phyloP scores from a whole-genome alignment of 176 grass and related monocot genomes.

The Carex kokanica region DNA sequence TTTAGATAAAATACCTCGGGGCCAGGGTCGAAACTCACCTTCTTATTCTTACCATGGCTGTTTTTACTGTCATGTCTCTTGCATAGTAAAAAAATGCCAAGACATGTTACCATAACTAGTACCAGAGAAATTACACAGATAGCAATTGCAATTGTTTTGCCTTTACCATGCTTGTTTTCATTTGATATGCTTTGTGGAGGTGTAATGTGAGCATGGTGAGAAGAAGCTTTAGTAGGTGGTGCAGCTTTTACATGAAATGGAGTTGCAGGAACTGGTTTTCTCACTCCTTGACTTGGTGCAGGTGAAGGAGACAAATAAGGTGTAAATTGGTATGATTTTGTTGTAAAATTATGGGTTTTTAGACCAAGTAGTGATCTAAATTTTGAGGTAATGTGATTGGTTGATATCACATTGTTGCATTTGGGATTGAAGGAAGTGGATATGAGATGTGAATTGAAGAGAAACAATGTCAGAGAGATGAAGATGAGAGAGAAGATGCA shows the following conservation, averaged over 20 bases:
- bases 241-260: constrained; percentile 4
- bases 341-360: constrained; percentile 15
- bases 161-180: constrained; percentile 1
- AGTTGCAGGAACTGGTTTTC: constrained; percentile 10
- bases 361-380: constrained; percentile 33
- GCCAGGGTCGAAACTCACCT: constrained; percentile 79
- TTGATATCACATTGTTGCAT: constrained; percentile 25
- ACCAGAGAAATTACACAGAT: constrained; percentile 27
- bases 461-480: constrained; percentile 26
- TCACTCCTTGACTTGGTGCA: constrained; percentile 17
- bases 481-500: constrained; percentile 32
- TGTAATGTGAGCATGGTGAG: background rate
- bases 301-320: constrained; percentile 27
- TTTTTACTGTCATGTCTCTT: constrained; percentile 28
- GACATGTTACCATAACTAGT: constrained; percentile 23
- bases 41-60: constrained; percentile 26
- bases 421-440: constrained; percentile 13
- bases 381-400: constrained; percentile 7
- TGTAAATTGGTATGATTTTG: background rate
- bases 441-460: constrained; percentile 33
- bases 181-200: constrained; percentile 9
- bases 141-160: constrained; percentile 27
- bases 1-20: constrained; percentile 65
- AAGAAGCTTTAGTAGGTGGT: background rate
- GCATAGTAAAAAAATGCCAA: constrained; percentile 48